Evolutionary conservation across 116 monocot genomes (phyloP).

Genomic region (Zostera marina): DNA sequence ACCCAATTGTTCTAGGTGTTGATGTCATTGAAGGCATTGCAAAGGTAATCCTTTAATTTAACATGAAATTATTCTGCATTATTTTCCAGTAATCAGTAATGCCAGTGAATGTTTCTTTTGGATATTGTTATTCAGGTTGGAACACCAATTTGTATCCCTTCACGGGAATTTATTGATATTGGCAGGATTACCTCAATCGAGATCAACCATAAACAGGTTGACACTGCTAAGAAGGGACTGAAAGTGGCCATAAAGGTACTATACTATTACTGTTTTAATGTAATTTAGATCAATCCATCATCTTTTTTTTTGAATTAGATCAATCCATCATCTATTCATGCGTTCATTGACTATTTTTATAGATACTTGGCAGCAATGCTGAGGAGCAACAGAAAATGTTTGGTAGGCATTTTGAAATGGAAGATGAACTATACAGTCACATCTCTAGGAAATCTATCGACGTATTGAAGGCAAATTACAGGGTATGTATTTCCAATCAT

Average conservation of each 20-base stretch:
- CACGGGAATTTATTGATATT: conserved; percentile 83
- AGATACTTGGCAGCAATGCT: conserved; percentile 68
- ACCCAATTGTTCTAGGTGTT: conserved; percentile 93
- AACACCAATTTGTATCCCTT: conserved; percentile 88
- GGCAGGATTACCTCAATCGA: conserved; percentile 85
- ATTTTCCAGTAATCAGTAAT: not conserved
- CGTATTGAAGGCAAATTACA: conserved; percentile 60
- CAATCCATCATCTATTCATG: not conserved
- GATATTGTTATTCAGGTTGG: conserved; percentile 37
- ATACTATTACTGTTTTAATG: not conserved
- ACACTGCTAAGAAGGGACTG: conserved; percentile 80
- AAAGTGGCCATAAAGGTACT: conserved; percentile 94
- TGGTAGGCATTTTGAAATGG: conserved; percentile 97
- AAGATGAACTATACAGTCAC: conserved; percentile 94
- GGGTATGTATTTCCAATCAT: conserved; percentile 20
- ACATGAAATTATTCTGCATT: not conserved
- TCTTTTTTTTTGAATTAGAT: too few relatives aligned
- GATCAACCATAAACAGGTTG: conserved; percentile 89
- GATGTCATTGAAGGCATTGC: conserved; percentile 81
- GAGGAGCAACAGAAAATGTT: conserved; percentile 94
- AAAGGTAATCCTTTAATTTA: conserved; percentile 26
- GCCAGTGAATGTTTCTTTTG: not conserved
- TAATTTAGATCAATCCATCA: too few relatives aligned
- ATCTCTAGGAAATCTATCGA: conserved; percentile 90
- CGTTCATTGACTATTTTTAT: conserved; percentile 5